A percentile compares a stretch with the other conserved stretches of the same genome.
Conservation (phyloP, 345 rosid genomes). For the Salix viminalis region DNA sequence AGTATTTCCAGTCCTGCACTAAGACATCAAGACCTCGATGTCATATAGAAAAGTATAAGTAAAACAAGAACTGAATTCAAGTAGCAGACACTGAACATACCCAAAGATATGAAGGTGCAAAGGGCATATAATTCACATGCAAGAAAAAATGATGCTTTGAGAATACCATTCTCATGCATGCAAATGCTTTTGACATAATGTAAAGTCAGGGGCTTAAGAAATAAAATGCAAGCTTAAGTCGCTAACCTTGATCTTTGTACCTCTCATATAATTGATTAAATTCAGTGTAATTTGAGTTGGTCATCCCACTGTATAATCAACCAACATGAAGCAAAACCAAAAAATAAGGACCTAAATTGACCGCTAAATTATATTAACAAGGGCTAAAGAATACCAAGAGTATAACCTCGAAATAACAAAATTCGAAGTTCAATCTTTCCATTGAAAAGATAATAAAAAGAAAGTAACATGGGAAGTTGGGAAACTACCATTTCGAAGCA, state of each 20-base stretch:
- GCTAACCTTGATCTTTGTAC: constrained; percentile 29
- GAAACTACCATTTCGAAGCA: constrained; percentile 28
- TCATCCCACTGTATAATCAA: constrained; percentile 24
- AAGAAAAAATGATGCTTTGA: background rate
- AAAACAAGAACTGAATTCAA: background rate
- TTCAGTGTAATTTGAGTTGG: constrained; percentile 33
- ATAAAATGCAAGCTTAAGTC: background rate
- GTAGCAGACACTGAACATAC: background rate
- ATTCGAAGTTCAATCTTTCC: background rate
- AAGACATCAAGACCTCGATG: background rate
- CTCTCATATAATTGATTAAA: constrained; percentile 24
- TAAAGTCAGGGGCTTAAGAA: background rate
- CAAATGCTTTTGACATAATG: background rate
- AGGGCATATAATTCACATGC: background rate
- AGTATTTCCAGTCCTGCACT: constrained; percentile 24
- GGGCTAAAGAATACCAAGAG: background rate
- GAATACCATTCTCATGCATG: background rate
- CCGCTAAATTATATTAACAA: background rate
- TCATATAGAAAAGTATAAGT: background rate
- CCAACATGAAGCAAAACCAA: background rate
- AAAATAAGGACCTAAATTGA: background rate
- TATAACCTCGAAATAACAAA: background rate
- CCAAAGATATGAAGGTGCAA: background rate
- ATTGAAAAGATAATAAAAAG: background rate
- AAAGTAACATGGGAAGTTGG: background rate